Base-by-base conservation (phyloP, 805 yeast genomes). In the Tetrapisispora arboricola region DNA sequence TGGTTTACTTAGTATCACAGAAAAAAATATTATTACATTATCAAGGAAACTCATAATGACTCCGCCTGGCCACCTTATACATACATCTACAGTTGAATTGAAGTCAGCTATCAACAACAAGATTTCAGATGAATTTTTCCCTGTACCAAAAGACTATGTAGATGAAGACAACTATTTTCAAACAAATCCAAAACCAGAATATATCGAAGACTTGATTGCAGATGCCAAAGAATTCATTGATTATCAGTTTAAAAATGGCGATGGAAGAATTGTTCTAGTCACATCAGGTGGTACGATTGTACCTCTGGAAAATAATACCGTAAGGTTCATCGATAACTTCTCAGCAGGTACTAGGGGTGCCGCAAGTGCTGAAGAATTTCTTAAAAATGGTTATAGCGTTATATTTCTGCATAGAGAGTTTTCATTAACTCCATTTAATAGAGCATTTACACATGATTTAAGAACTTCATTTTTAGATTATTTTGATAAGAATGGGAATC, bases 341-440 rank as follows among this genome's bases (percentile, higher is more conserved):
- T 80, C 92, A 48, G 97, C 97, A 19, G 99, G 99, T 19, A 92
- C 96, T 0, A 75, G 99, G 61, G 99, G 98, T 42, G 94, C 98
- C 4, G 78, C 95, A 0, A 80, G 94, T 30, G 95, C 97, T 4
- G 98, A 92, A 61, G 81, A 84, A 56, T 85, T 90, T 50, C 65
- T 92, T 40, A 84, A 81, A 42, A 67, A 75, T 42, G 95, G 87
- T 1, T 92, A 92, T 55, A 90, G 95, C 12, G 98, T 92, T 28
- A 81, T 92, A 25, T 92, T 92, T 55, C 63, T 92, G 31, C 95
- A 92, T 61, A 70, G 99, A 34, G 96, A 92, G 60, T 90, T 86
- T 61, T 84, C 95, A 0, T 68, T 92, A 41, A 70, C 84, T 48
- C 99, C 99, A 1, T 92, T 83, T 54, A 83, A 94, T n/a, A 74